phyloP scores from a whole-genome alignment of 495 filamentous ascomycete species.

The Mytilinidion resinicola region DNA sequence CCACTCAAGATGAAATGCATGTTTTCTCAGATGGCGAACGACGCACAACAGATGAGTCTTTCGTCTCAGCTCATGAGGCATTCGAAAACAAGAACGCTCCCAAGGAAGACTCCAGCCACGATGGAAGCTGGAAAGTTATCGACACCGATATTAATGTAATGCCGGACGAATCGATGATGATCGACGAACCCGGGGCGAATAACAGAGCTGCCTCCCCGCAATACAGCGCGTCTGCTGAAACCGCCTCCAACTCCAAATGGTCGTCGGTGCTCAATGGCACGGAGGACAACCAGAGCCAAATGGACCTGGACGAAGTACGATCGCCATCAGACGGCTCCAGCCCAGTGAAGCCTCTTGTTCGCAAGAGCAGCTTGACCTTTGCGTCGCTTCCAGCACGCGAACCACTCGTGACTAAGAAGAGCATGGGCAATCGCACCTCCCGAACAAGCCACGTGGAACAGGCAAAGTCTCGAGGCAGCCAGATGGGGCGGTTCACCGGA shows the following conservation, averaged over 20 bases:
- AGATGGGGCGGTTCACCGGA: constrained; percentile 57
- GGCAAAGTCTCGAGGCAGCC: constrained; percentile 49
- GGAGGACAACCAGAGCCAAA: constrained; percentile 31
- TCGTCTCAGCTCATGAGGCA: constrained; percentile 62
- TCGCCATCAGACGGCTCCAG: constrained; percentile 59
- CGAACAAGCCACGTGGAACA: constrained; percentile 75
- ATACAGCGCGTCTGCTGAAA: constrained; percentile 11
- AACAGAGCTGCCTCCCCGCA: constrained; percentile 9
- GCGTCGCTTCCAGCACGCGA: constrained; percentile 87
- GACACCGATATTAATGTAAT: constrained; percentile 7
- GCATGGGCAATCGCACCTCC: constrained; percentile 65
- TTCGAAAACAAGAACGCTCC: constrained; percentile 35
- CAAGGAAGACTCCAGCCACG: constrained; percentile 11
- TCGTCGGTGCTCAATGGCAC: neutral
- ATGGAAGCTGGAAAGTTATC: constrained; percentile 7
- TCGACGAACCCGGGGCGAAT: neutral
- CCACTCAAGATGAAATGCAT: constrained; percentile 22
- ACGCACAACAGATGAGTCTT: constrained; percentile 53
- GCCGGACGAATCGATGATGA: neutral
- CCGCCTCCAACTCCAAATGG: constrained; percentile 5
- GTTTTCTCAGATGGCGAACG: constrained; percentile 36
- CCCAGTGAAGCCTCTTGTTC: constrained; percentile 56
- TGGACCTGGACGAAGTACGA: constrained; percentile 49
- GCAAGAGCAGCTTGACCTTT: constrained; percentile 92
- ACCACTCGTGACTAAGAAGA: constrained; percentile 70